These are phyloP conservation scores for Fusarium buxicola DNA, from an alignment of 2,329 filamentous ascomycete species.

Conservation along the genomic window DNA sequence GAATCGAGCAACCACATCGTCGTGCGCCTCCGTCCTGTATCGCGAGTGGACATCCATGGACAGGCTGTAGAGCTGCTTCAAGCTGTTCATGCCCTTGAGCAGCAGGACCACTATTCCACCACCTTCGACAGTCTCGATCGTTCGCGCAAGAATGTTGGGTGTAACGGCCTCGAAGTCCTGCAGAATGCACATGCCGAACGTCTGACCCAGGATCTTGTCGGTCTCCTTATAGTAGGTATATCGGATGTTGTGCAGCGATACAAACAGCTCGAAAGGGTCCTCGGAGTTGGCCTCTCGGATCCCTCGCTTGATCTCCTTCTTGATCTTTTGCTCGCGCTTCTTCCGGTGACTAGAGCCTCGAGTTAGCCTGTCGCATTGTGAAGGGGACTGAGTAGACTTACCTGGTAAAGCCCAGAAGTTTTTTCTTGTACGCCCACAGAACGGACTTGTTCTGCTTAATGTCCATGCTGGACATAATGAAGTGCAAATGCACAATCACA, in stretches of 20 bases:
- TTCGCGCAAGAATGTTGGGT: conserved; percentile 93
- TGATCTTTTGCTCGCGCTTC: conserved; percentile 98
- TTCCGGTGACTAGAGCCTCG: conserved; percentile 79
- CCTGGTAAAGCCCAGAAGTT: conserved; percentile 92
- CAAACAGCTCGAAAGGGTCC: conserved; percentile 97
- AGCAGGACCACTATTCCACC: conserved; percentile 91
- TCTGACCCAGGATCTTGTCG: conserved; percentile 97
- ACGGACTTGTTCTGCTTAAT: conserved; percentile 93
- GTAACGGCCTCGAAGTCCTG: conserved; percentile 99
- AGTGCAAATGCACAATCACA: conserved; percentile 92
- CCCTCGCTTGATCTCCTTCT: conserved; percentile 96
- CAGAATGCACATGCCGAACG: conserved; percentile 97
- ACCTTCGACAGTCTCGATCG: conserved; percentile 97
- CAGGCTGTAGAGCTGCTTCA: conserved; percentile 96
- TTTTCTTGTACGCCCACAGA: conserved; percentile 98
- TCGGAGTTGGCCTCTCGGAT: conserved; percentile 92
- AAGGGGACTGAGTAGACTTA: conserved; percentile 42
- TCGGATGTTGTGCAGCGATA: conserved; percentile 95
- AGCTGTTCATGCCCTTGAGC: conserved; percentile 94
- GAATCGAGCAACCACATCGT: conserved; percentile 94
- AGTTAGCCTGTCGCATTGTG: conserved; percentile 33
- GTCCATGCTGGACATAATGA: conserved; percentile 90
- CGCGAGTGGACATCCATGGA: conserved; percentile 98
- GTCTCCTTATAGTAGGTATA: conserved; percentile 99
- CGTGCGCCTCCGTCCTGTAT: conserved; percentile 95